A percentile compares a stretch with the other conserved stretches of the same genome.
Conservation (phyloP, 305 asterid species). For the Fraxinus ornus region DNA sequence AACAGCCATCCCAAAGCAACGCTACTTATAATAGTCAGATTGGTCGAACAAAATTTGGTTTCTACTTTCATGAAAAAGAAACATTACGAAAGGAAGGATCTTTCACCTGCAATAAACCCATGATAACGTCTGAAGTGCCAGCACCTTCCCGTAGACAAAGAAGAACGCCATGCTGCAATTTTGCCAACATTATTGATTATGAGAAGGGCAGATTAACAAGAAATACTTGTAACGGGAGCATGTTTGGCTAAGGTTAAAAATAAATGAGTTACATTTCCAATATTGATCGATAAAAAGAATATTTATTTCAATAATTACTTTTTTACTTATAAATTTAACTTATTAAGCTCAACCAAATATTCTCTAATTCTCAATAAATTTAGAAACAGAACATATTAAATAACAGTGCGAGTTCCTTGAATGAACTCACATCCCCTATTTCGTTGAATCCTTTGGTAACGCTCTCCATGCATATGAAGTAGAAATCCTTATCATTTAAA, state of each 20-base stretch:
- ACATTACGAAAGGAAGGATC: not conserved
- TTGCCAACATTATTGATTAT: constrained; percentile 5
- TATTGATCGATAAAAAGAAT: not conserved
- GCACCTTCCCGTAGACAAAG: constrained; percentile 79
- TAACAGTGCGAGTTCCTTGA: not conserved
- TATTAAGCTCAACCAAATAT: not conserved
- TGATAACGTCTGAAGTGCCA: constrained; percentile 50
- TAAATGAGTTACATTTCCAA: not conserved
- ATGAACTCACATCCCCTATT: constrained; percentile 42
- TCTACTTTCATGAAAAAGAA: not conserved
- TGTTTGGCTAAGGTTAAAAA: not conserved
- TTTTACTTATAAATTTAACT: not conserved
- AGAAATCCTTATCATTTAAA: constrained; percentile 46
- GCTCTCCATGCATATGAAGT: constrained; percentile 72
- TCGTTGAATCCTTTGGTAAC: constrained; percentile 32
- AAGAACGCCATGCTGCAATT: constrained; percentile 56
- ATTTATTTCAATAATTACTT: not conserved
- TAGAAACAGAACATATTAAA: not conserved
- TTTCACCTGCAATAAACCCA: constrained; percentile 69
- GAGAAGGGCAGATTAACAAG: not conserved
- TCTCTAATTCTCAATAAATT: not conserved
- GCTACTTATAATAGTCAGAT: not conserved
- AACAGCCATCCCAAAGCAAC: not conserved
- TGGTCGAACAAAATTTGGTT: not conserved
- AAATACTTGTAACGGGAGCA: not conserved